Percentiles rank a stretch among this genome's conserved stretches.
Conservation (phyloP, 106 monocot species). For the Platanthera guangdongensis region DNA sequence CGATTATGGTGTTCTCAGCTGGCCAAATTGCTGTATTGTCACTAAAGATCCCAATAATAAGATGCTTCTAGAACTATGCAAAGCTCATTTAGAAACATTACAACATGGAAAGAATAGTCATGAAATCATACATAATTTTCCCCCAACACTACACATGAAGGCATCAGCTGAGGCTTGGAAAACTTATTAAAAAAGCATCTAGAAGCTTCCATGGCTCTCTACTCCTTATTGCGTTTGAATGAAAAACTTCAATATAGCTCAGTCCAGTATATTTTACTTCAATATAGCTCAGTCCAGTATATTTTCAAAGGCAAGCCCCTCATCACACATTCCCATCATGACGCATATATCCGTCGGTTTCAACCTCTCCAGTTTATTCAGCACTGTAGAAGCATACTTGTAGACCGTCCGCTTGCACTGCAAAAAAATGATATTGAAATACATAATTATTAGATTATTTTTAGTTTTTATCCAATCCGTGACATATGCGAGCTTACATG, state of each 20-base stretch:
- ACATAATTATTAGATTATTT: neutral
- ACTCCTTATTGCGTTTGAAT: too few species aligned
- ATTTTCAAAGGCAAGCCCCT: neutral
- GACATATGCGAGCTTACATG: slow-evolving; percentile 10
- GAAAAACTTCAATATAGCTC: too few species aligned
- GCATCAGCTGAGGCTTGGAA: neutral
- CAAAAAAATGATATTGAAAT: neutral
- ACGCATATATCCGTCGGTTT: slow-evolving; percentile 16
- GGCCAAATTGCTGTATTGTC: neutral
- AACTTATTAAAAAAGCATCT: neutral
- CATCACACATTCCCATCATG: slow-evolving; percentile 20
- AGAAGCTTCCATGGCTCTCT: neutral
- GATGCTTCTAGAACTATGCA: neutral
- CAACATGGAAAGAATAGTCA: neutral
- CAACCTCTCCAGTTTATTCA: slow-evolving; percentile 17
- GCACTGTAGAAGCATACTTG: slow-evolving; percentile 13
- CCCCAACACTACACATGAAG: slow-evolving; percentile 2
- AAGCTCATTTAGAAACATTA: neutral
- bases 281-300: too few species aligned
- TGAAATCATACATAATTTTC: neutral
- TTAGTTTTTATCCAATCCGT: neutral
- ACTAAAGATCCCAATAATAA: neutral
- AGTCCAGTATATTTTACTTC: too few species aligned
- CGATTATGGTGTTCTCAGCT: neutral
- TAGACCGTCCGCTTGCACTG: slow-evolving; percentile 24